These are phyloP conservation scores for Pleurotus tuoliensis DNA, from an alignment of 768 basidiomycete species.

Conservation along the genomic window DNA sequence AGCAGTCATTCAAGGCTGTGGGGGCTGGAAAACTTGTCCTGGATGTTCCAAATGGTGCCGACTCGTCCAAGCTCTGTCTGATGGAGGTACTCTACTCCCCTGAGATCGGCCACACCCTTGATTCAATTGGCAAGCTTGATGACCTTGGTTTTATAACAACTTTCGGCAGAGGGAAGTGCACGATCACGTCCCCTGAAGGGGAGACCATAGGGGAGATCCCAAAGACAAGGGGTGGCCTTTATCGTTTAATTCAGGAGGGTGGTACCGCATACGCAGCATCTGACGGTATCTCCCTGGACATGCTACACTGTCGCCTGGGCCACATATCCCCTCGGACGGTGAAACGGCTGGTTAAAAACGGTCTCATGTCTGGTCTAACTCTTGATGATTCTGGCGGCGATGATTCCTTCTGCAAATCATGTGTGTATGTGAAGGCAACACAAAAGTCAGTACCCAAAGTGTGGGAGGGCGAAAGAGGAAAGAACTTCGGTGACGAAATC, in stretches of 20 bases:
- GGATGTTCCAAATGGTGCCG: constrained; percentile 27
- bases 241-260: constrained; percentile 16
- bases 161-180: constrained; percentile 26
- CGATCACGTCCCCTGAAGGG: constrained; percentile 16
- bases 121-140: constrained; percentile 33
- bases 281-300: constrained; percentile 20
- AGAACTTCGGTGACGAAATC: constrained; percentile 29
- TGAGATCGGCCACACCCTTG: constrained; percentile 32
- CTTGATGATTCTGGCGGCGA: constrained; percentile 15
- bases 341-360: constrained; percentile 19
- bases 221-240: constrained; percentile 21
- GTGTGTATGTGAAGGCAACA: constrained; percentile 38
- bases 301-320: constrained; percentile 29
- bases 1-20: constrained; percentile 24
- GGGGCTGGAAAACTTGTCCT: constrained; percentile 26
- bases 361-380: constrained; percentile 25
- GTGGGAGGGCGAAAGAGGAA: constrained; percentile 21
- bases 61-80: constrained; percentile 7
- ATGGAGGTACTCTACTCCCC: constrained; percentile 17
- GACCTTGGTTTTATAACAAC: constrained; percentile 22
- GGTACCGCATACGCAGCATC: constrained; percentile 8
- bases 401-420: constrained; percentile 35
- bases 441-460: constrained; percentile 27
- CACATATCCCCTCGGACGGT: constrained; percentile 27
- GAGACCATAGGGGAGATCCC: constrained; percentile 17